phyloP scores from a whole-genome alignment of 805 yeast species.

The Clavispora carvajalis region DNA sequence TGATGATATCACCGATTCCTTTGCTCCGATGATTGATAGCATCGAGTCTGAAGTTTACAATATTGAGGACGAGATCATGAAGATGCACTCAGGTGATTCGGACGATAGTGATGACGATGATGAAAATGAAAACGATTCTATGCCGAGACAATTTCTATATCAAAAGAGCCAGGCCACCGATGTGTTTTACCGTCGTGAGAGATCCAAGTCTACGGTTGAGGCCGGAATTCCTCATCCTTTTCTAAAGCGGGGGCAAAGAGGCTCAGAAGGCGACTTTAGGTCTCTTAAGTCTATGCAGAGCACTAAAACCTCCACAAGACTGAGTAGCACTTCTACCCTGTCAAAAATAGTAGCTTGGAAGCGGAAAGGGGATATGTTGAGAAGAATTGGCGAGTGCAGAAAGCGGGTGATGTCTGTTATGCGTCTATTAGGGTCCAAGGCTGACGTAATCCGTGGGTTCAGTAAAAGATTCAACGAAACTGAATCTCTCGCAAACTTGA shows the following conservation, averaged over 20 bases:
- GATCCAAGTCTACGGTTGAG: constrained; percentile 38
- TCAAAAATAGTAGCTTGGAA: constrained; percentile 64
- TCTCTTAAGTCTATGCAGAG: constrained; percentile 8
- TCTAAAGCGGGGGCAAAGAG: constrained; percentile 6
- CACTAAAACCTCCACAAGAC: constrained; percentile 3
- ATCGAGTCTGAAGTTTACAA: constrained; percentile 91
- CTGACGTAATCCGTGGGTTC: constrained; percentile 96
- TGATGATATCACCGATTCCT: constrained; percentile 96
- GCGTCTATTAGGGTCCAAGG: constrained; percentile 82
- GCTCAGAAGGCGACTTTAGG: constrained; percentile 10
- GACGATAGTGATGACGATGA: constrained; percentile 23
- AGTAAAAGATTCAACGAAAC: constrained; percentile 84
- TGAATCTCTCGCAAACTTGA: constrained; percentile 5
- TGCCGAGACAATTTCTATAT: constrained; percentile 8
- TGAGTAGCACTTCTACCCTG: constrained; percentile 38
- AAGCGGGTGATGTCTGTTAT: constrained; percentile 89
- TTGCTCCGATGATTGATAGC: constrained; percentile 92
- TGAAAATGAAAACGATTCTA: constrained; percentile 12
- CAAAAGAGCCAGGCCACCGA: constrained; percentile 10
- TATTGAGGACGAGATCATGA: constrained; percentile 88
- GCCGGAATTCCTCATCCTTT: constrained; percentile 6
- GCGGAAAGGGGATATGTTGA: constrained; percentile 88
- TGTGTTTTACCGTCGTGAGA: constrained; percentile 28
- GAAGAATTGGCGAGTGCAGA: constrained; percentile 93
- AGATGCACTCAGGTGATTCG: constrained; percentile 71